These are phyloP conservation scores for Fusarium albidum DNA, from an alignment of 2,329 filamentous ascomycete species.

Conservation along the genomic window DNA sequence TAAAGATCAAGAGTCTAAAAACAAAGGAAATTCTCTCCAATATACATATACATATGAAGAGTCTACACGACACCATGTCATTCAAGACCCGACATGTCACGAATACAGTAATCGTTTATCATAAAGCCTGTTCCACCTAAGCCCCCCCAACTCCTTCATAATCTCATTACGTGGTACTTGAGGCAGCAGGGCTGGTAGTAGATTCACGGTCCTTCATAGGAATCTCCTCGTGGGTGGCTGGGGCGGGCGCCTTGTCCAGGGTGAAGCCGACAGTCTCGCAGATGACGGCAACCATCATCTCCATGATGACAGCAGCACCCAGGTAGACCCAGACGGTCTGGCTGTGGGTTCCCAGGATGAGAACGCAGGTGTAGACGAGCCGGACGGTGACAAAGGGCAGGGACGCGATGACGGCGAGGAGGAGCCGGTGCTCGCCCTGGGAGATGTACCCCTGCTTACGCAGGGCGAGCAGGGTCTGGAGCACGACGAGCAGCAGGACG, in stretches of 20 bases:
- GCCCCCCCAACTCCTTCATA: not conserved
- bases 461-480: conserved; percentile 50
- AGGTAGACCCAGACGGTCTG: conserved; percentile 44
- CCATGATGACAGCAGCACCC: conserved; percentile 44
- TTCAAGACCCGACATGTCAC: not conserved
- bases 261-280: conserved; percentile 43
- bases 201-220: not conserved
- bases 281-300: conserved; percentile 44
- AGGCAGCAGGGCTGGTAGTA: conserved; percentile 1
- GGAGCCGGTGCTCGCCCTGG: conserved; percentile 63
- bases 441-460: conserved; percentile 50
- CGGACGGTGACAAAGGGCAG: conserved; percentile 46
- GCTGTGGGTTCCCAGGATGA: conserved; percentile 41
- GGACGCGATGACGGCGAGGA: conserved; percentile 51
- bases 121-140: not conserved
- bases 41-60: not conserved
- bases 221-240: conserved; percentile 13
- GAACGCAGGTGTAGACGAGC: conserved; percentile 41
- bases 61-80: not conserved
- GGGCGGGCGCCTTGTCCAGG: conserved; percentile 34
- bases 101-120: not conserved
- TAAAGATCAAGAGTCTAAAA: not conserved
- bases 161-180: not conserved
- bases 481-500: conserved; percentile 51
- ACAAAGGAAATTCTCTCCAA: too few species aligned